These are phyloP conservation scores for Annulohypoxylon nitens DNA, from an alignment of 495 filamentous ascomycete genomes.

Conservation along the genomic window DNA sequence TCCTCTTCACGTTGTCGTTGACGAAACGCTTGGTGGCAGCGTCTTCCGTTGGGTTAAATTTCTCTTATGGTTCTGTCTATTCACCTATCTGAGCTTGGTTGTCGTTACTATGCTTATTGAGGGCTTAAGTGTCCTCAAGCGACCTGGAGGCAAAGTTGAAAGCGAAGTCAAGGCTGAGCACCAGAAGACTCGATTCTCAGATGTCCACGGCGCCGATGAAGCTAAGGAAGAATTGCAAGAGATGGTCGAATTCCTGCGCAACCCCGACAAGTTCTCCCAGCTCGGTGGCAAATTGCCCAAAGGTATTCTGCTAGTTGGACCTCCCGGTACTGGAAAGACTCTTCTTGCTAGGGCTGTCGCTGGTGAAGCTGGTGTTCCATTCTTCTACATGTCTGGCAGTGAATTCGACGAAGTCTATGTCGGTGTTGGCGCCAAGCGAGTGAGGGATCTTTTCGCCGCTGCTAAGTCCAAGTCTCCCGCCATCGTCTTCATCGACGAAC, in stretches of 20 bases:
- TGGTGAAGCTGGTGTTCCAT: slow-evolving; percentile 96
- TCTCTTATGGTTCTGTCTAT: slow-evolving; percentile 78
- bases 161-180: slow-evolving; percentile 90
- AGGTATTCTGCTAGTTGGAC: slow-evolving; percentile 93
- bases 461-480: slow-evolving; percentile 91
- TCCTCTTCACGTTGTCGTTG: slow-evolving; percentile 95
- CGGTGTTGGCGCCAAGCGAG: slow-evolving; percentile 96
- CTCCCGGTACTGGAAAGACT: slow-evolving; percentile 98
- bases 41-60: slow-evolving; percentile 95
- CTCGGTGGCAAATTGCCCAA: slow-evolving; percentile 97
- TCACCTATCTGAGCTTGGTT: slow-evolving; percentile 79
- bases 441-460: slow-evolving; percentile 91
- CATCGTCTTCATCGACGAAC: slow-evolving; percentile 98
- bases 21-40: slow-evolving; percentile 81
- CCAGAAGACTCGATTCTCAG: slow-evolving; percentile 89
- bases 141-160: slow-evolving; percentile 73
- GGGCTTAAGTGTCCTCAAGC: slow-evolving; percentile 79
- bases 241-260: slow-evolving; percentile 93
- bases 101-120: slow-evolving; percentile 85
- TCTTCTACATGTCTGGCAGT: slow-evolving; percentile 99
- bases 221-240: slow-evolving; percentile 98
- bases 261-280: slow-evolving; percentile 89
- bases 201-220: slow-evolving; percentile 97
- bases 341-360: slow-evolving; percentile 95
- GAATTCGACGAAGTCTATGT: slow-evolving; percentile 99